These are phyloP conservation scores for Stenocarpella maydis DNA, from an alignment of 2,329 filamentous ascomycete species.

Conservation along the genomic window DNA sequence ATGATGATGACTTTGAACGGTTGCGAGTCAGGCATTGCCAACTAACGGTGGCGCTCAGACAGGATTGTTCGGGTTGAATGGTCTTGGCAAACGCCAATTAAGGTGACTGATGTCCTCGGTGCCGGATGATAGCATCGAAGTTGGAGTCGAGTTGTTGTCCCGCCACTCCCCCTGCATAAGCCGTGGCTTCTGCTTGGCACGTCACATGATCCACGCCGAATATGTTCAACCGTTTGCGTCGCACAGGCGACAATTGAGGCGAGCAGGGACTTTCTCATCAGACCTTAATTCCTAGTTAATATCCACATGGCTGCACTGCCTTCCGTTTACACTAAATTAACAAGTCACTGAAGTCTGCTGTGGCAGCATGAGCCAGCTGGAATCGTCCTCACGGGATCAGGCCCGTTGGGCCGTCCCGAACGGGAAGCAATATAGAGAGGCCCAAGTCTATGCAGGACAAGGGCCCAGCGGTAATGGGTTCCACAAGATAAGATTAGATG, in stretches of 20 bases:
- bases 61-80: neutral
- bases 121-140: neutral
- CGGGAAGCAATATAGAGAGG: too few relatives aligned
- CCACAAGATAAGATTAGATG: slow-evolving; percentile 28
- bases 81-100: too few relatives aligned
- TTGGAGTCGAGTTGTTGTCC: neutral
- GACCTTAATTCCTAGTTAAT: too few relatives aligned
- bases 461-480: neutral
- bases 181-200: too few relatives aligned
- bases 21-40: neutral
- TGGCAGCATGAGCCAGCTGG: too few relatives aligned
- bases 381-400: too few relatives aligned
- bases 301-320: too few relatives aligned
- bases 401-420: too few relatives aligned
- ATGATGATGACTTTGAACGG: neutral
- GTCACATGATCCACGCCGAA: neutral
- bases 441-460: neutral
- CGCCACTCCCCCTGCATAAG: neutral
- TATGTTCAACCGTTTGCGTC: neutral
- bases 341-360: too few relatives aligned
- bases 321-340: too few relatives aligned
- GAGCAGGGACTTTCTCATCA: neutral
- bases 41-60: too few relatives aligned
- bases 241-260: neutral
- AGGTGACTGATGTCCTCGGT: neutral